Evolutionary conservation across 2,329 filamentous ascomycete species (phyloP), one percentile per base, ranked within the genome.

Genomic region (Ceratocystiopsis brevicomis): DNA sequence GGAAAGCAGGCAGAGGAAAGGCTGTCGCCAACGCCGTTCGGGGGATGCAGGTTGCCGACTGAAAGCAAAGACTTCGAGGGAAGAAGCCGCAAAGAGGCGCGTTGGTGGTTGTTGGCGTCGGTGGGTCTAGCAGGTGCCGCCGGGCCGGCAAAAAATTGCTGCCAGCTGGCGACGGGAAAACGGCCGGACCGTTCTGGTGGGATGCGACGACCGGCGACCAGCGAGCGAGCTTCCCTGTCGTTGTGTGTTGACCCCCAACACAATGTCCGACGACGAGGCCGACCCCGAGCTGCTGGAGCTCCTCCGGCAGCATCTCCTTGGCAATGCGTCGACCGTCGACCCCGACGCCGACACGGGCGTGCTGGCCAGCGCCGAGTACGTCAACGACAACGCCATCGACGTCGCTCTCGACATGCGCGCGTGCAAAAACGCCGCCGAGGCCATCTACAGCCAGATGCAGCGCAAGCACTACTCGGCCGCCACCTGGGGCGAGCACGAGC

Each of bases 361-460:
- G 37, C 71, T 96, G 5, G 68, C 83, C 50, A 73, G 77, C 48
- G 87, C 87, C 38, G 78, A 93, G 60, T 83, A 80, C 61, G 78
- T 96, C 54, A 93, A 81, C 62, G 77, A 94, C 63, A 90, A 95
- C 61, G 75, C 84, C 49, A 86, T 94, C 57, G 90, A 98, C 57
- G 85, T 98, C 33, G 83, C 85, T 12, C 66, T 98, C 38, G 81
- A 88, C 55, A 86, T 87, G 67, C 70, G 73, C 44, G 77, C 81
- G 41, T 87, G 81, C 43, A 92, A 90, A 60, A 69, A 70, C 32
- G 88, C 92, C 1, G 90, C 90, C 13, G 73, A 76, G 48, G 72
- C 66, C 41, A 88, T 98, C 52, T 80, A 82, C 61, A 61, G 68
- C 11, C 71, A 83, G 57, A 96, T 98, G 85, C 73, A 85, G 58